These are phyloP conservation scores for Lentinula novae-zelandiae DNA, from an alignment of 1,284 basidiomycete species.

Conservation along the genomic window DNA sequence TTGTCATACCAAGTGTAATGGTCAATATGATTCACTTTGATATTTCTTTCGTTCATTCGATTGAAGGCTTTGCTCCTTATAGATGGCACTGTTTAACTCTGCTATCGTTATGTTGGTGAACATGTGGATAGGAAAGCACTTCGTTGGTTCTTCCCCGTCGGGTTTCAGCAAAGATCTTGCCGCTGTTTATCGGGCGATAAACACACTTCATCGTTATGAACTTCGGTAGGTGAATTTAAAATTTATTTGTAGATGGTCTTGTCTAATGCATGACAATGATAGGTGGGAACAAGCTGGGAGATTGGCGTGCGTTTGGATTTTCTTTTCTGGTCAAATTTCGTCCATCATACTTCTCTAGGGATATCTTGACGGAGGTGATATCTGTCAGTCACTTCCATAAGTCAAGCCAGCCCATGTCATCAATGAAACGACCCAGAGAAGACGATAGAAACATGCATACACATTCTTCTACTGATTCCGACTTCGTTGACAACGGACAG, in stretches of 20 bases:
- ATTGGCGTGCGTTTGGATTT: background rate
- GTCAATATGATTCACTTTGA: background rate
- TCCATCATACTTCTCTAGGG: background rate
- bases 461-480: background rate
- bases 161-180: background rate
- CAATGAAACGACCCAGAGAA: background rate
- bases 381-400: background rate
- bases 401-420: background rate
- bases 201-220: background rate
- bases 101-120: constrained; percentile 1
- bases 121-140: background rate
- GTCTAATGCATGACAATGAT: background rate
- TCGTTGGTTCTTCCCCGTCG: background rate
- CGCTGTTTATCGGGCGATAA: background rate
- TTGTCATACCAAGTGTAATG: background rate
- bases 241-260: background rate
- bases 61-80: constrained; percentile 11
- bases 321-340: background rate
- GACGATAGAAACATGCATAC: background rate
- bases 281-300: constrained; percentile 8
- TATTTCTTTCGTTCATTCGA: background rate
- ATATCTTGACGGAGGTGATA: background rate
- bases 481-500: background rate
- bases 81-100: background rate
- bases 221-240: background rate